Percentiles rank a stretch among this genome's conserved stretches.
phyloP scores from a whole-genome alignment of 192 early-diverging fungal species.

The Coemansia sp. region DNA sequence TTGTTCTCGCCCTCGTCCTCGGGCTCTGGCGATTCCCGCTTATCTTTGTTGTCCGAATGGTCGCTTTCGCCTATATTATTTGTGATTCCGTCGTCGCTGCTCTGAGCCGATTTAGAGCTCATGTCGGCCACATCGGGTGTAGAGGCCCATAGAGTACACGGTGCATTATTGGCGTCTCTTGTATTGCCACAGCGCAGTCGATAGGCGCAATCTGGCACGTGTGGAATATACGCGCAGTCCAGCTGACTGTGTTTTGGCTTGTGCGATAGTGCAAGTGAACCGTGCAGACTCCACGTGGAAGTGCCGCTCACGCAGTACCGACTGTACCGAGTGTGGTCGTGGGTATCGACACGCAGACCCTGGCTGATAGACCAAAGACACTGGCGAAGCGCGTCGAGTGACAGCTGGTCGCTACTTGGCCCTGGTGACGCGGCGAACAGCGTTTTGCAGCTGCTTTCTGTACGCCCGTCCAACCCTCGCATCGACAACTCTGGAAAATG shows the following conservation, averaged over 20 bases:
- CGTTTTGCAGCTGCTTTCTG: background rate
- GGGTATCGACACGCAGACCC: background rate
- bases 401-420: background rate
- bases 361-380: slow-evolving; percentile 1
- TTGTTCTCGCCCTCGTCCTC: slow-evolving; percentile 9
- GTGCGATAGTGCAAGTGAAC: background rate
- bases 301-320: background rate
- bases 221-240: background rate
- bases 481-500: background rate
- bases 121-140: background rate
- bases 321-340: background rate
- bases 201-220: background rate
- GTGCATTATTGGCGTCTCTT: background rate
- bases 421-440: background rate
- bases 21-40: slow-evolving; percentile 5
- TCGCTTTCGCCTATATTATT: background rate
- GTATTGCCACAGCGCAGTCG: background rate
- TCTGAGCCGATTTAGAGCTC: background rate
- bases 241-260: background rate
- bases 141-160: background rate
- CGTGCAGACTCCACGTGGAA: background rate
- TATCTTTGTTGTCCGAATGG: background rate
- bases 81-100: slow-evolving; percentile 1
- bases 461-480: slow-evolving; percentile 17
- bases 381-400: slow-evolving; percentile 1